Base-by-base conservation (phyloP, 371 early-diverging fungal genomes). In the Mortierella sp. region DNA sequence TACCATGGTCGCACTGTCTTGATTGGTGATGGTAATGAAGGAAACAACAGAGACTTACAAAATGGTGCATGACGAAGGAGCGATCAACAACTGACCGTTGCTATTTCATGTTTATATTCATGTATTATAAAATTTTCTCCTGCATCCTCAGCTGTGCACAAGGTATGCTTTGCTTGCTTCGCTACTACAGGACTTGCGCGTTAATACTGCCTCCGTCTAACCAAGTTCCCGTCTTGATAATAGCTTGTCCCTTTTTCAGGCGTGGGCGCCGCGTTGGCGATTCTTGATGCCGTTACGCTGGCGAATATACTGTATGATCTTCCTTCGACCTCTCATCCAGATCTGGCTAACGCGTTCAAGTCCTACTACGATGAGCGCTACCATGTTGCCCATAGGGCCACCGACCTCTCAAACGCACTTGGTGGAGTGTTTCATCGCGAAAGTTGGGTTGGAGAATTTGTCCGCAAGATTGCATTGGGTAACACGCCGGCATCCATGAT, bases 1-100 rank as follows among this genome's bases (percentile, higher is more conserved):
- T 44, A 42, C 31, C 17, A 27, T 28, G 51, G 60, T 3, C 23
- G 34, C 14, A 23, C 32, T 7, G 60, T 43, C 7, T 34, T 60
- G 19, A 6, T 60, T 41, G 60, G 60, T 28, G 60, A 60, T 31
- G 51, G 48, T 37, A 30, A 57, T 28, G 27, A 0, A 7, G 0
- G n/a, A 56, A n/a, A 9, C 28, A 19, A 34, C 7, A 34, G 1
- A n/a, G n/a, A n/a, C n/a, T n/a, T n/a, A n/a, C n/a, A n/a, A n/a
- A n/a, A n/a, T n/a, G n/a, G n/a, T n/a, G n/a, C n/a, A n/a, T n/a
- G n/a, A n/a, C n/a, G n/a, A n/a, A n/a, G n/a, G n/a, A n/a, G n/a
- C n/a, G n/a, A n/a, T n/a, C n/a, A n/a, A n/a, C n/a, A n/a, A n/a
- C n/a, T n/a, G n/a, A n/a, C n/a, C n/a, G n/a, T n/a, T n/a, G n/a